Conservation (phyloP, 2,329 filamentous ascomycete species). For the Trichoderma semiorbis region DNA sequence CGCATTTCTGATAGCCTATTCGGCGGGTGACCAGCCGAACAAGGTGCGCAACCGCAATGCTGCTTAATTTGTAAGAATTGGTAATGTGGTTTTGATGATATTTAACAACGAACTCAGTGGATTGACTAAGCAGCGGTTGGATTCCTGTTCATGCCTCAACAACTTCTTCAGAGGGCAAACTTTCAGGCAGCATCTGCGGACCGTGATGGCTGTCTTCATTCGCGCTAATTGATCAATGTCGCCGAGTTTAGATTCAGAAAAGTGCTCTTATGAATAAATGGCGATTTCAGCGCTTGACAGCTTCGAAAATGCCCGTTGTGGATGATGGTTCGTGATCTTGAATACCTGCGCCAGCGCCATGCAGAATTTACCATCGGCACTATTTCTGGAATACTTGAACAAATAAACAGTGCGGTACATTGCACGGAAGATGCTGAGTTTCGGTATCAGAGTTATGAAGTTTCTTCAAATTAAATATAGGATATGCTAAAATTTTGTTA, state of each 20-base stretch:
- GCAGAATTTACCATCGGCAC: no score
- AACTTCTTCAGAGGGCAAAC: background rate
- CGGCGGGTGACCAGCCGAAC: background rate
- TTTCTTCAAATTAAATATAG: background rate
- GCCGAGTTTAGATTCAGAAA: background rate
- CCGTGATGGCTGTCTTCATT: background rate
- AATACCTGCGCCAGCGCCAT: background rate
- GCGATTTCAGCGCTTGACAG: background rate
- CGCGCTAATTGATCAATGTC: background rate
- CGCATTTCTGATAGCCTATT: background rate
- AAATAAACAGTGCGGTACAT: accelerated
- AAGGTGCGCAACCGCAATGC: background rate
- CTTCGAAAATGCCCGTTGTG: background rate
- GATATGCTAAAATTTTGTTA: background rate
- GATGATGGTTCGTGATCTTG: background rate
- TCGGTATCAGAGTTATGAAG: background rate
- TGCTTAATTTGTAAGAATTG: background rate
- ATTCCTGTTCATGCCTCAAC: background rate
- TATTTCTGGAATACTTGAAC: background rate
- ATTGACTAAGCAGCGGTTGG: background rate
- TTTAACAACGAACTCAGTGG: background rate
- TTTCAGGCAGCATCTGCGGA: background rate
- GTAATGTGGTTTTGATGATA: background rate
- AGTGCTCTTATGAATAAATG: background rate
- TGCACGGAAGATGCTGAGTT: background rate